phyloP scores from a whole-genome alignment of 2,329 filamentous ascomycete species.

The Beauveria pseudobassiana region DNA sequence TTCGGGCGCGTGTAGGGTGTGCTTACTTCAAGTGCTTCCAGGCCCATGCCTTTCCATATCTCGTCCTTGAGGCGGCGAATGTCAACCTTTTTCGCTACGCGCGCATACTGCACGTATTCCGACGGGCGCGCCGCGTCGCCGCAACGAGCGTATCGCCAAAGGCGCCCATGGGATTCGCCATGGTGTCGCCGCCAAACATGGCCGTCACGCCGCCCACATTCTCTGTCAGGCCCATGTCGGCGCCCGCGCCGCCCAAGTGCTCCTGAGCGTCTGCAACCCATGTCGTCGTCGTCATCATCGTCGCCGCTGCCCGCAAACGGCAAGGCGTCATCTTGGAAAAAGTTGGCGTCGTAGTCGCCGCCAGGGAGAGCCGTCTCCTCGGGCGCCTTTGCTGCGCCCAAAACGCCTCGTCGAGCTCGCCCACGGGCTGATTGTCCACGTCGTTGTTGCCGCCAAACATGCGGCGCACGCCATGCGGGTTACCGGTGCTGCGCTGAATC shows the following conservation, averaged over 20 bases:
- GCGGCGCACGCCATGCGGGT: slow-evolving; percentile 32
- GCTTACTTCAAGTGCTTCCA: slow-evolving; percentile 46
- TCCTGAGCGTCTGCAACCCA: slow-evolving; percentile 74
- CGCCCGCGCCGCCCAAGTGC: slow-evolving; percentile 55
- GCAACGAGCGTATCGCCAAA: slow-evolving; percentile 64
- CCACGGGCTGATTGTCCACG: slow-evolving; percentile 48
- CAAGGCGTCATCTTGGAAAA: slow-evolving; percentile 85
- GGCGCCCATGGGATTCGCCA: slow-evolving; percentile 33
- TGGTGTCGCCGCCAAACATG: slow-evolving; percentile 43
- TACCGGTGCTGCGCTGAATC: slow-evolving; percentile 53
- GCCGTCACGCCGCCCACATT: slow-evolving; percentile 41
- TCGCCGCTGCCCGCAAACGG: slow-evolving; percentile 55
- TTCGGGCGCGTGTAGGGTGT: neutral
- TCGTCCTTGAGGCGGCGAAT: slow-evolving; percentile 62
- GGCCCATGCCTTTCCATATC: slow-evolving; percentile 59
- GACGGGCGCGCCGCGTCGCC: slow-evolving; percentile 52
- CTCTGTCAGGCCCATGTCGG: slow-evolving; percentile 38
- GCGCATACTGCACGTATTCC: slow-evolving; percentile 64
- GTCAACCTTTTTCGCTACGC: slow-evolving; percentile 65
- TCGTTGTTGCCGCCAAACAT: slow-evolving; percentile 34
- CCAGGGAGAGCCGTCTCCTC: slow-evolving; percentile 52
- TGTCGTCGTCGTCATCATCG: slow-evolving; percentile 58
- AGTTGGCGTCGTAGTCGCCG: slow-evolving; percentile 92
- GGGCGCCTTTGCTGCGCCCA: slow-evolving; percentile 68
- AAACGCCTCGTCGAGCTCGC: slow-evolving; percentile 90